Evolutionary conservation across 805 yeast genomes (phyloP).

Genomic region (Cyberlindnera americana): DNA sequence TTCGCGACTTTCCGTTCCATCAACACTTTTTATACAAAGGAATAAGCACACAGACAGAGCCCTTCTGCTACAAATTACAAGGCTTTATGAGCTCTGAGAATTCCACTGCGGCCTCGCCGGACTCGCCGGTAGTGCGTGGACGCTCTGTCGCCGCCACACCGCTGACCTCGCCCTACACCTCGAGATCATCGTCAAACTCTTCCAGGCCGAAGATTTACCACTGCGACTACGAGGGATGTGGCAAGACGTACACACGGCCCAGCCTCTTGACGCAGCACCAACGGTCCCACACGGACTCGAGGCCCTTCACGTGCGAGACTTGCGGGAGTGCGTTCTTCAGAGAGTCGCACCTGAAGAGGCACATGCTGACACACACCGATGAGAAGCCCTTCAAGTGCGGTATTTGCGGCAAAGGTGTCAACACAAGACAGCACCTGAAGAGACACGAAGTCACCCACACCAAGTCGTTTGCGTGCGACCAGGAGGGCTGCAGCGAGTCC

Average conservation of each 20-base stretch:
- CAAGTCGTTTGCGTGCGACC: slow-evolving; percentile 56
- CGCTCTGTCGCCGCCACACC: slow-evolving; percentile 3
- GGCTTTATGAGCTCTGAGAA: slow-evolving; percentile 2
- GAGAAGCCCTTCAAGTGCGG: slow-evolving; percentile 72
- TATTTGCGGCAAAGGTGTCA: slow-evolving; percentile 78
- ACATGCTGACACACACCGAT: slow-evolving; percentile 58
- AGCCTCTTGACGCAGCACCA: slow-evolving; percentile 79
- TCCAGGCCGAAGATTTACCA: slow-evolving; percentile 55
- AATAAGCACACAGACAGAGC: too few relatives aligned
- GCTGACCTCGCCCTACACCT: slow-evolving; percentile 11
- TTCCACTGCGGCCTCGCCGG: neutral
- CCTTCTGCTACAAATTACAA: too few relatives aligned
- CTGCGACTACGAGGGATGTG: slow-evolving; percentile 67
- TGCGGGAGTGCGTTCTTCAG: slow-evolving; percentile 70
- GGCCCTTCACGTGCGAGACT: slow-evolving; percentile 67
- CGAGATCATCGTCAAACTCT: slow-evolving; percentile 31
- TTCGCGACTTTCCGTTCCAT: too few relatives aligned
- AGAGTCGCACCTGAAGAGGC: slow-evolving; percentile 78
- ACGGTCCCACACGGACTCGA: slow-evolving; percentile 69
- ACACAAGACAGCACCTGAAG: slow-evolving; percentile 72
- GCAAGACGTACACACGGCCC: slow-evolving; percentile 76
- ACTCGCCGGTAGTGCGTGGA: neutral
- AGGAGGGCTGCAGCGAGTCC: slow-evolving; percentile 58
- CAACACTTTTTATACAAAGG: too few relatives aligned
- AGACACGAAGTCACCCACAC: slow-evolving; percentile 84